Evolutionary conservation across 73 alveolate species (phyloP).

Genomic region (Paramecium primaurelia): DNA sequence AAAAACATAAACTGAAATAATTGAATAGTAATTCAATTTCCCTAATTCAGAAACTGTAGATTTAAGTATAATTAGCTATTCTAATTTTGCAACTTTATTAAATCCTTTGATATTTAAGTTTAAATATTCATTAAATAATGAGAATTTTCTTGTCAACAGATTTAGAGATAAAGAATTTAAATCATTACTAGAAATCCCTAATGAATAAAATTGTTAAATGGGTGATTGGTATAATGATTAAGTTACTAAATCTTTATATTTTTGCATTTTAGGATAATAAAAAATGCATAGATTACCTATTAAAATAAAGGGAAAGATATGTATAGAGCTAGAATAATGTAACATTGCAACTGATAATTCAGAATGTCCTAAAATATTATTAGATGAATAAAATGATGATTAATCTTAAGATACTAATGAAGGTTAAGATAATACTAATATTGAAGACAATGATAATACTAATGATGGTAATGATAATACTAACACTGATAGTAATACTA

Average conservation of each 20-base stretch:
- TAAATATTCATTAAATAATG: constrained; percentile 3
- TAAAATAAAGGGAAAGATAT: constrained; percentile 7
- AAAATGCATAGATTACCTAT: neutral
- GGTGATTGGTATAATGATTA: constrained; percentile 59
- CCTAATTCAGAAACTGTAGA: constrained; percentile 15
- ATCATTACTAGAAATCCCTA: neutral
- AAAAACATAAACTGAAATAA: neutral
- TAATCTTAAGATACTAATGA: neutral
- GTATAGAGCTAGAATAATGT: neutral
- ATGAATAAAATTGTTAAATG: neutral
- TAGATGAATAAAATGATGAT: neutral
- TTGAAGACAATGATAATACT: neutral
- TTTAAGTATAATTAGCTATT: constrained; percentile 4
- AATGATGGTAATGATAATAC: neutral
- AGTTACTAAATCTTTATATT: neutral
- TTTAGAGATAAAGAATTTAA: neutral
- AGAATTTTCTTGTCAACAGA: constrained; percentile 4
- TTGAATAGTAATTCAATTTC: constrained; percentile 51
- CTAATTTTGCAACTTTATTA: neutral
- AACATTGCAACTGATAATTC: neutral
- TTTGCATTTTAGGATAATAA: constrained; percentile 5
- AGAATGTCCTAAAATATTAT: neutral
- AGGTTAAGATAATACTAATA: neutral
- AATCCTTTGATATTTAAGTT: constrained; percentile 5
- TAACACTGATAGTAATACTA: neutral